Evolutionary conservation across 306 rosid species (phyloP).

Genomic region (Acacia confusa): DNA sequence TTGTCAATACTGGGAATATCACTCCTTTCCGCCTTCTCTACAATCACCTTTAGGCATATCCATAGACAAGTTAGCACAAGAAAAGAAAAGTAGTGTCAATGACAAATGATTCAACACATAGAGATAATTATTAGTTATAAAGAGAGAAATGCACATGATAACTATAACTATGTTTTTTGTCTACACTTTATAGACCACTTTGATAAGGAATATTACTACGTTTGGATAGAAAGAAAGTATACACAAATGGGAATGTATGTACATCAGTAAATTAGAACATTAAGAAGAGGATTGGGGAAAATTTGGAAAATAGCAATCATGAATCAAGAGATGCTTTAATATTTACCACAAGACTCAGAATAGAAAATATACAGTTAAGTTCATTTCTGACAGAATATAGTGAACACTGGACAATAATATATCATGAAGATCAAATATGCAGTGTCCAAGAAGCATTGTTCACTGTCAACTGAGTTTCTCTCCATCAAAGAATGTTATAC

Average conservation of each 20-base stretch:
- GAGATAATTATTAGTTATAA: not conserved
- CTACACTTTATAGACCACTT: not conserved
- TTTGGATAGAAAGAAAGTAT: not conserved
- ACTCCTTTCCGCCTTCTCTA: constrained; percentile 96
- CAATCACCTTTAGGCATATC: constrained; percentile 72
- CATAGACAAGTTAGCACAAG: constrained; percentile 30
- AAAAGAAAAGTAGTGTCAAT: constrained; percentile 12
- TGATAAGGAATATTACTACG: not conserved
- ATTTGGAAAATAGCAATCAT: not conserved
- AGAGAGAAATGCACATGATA: not conserved
- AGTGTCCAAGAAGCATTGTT: not conserved
- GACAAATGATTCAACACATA: not conserved
- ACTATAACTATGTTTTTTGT: not conserved
- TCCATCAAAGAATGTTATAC: not conserved
- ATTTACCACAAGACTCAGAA: not conserved
- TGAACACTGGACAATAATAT: not conserved
- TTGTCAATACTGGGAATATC: constrained; percentile 91
- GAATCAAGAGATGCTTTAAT: not conserved
- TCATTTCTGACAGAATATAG: not conserved
- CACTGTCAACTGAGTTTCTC: not conserved
- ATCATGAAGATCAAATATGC: not conserved
- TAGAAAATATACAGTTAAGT: not conserved
- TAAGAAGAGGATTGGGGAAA: not conserved
- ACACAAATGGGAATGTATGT: not conserved
- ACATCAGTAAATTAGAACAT: not conserved